Percentiles rank a stretch among this genome's conserved stretches.
Conservation (phyloP, 768 basidiomycete species). For the Mycena vulgaris region DNA sequence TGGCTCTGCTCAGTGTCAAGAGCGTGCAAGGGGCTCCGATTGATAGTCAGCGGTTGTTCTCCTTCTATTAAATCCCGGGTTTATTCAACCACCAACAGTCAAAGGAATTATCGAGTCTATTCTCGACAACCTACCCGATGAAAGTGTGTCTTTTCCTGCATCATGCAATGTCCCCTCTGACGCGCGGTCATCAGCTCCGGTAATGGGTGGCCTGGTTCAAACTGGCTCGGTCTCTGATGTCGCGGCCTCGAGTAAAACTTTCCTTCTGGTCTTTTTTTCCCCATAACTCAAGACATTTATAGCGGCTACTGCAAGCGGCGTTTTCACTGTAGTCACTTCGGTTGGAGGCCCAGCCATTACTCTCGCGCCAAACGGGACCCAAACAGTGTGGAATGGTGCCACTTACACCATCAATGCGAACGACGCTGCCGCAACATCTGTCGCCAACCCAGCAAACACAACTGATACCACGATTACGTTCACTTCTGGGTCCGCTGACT, state of each 20-base stretch:
- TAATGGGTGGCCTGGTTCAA: neutral
- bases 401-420: conserved; percentile 25
- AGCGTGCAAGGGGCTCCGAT: conserved; percentile 28
- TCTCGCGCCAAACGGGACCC: conserved; percentile 25
- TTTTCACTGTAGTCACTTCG: conserved; percentile 32
- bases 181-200: too few species aligned
- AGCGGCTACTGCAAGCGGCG: conserved; percentile 13
- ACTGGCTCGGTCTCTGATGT: neutral
- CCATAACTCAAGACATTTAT: neutral
- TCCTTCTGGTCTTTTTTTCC: neutral
- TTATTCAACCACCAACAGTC: neutral
- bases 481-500: neutral
- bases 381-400: conserved; percentile 22
- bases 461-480: neutral
- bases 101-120: conserved; percentile 10
- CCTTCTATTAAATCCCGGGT: neutral
- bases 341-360: conserved; percentile 34
- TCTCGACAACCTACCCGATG: conserved; percentile 9
- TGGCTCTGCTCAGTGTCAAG: conserved; percentile 23
- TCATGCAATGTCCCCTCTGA: neutral
- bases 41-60: conserved; percentile 17
- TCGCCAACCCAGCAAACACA: neutral
- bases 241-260: neutral
- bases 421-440: conserved; percentile 8
- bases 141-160: conserved; percentile 9